Base-by-base conservation (phyloP, 768 basidiomycete species). In the Pleurotus djamor region DNA sequence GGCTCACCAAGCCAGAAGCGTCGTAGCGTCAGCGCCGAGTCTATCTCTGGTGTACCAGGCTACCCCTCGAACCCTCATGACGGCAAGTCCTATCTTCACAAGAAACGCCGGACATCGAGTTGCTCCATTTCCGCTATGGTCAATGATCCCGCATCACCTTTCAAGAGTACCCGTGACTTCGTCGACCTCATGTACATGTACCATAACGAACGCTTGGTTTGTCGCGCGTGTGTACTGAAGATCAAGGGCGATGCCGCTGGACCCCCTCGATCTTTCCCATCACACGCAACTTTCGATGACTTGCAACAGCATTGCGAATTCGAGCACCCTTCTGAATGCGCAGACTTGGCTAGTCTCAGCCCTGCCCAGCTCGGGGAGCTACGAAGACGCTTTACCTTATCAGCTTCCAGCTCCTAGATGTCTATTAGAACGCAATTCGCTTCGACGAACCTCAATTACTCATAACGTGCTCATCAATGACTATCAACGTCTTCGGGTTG, bases 111-210 rank as follows among this genome's bases (percentile, higher is more conserved):
- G 10, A 54, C 14, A 14, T 56, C 54, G 38, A 34, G 17, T n/a
- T 64, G 62, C 3, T 32, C 34, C 48, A 59, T 59, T 47, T 55
- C 65, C n/a, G 16, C 54, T 9, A 17, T 58, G 4, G 48, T 13
- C 16, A 21, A 33, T 28, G 33, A 12, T 32, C 13, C 59, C 59
- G 36, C 17, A 9, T 36, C 37, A 16, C 21, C 37, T 44, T 6
- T 36, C 52, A 50, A 45, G 6, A 21, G 41, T 3, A 48, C 41
- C 14, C 52, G 37, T 21, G 4, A 50, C 36, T 72, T 74, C 55
- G 68, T 76, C 17, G 76, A 78, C 60, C 63, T 78, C 44, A 76
- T 78, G 74, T 78, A 74, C 57, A 52, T 70, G 32, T 66, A 68
- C 5, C 48, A 51, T 33, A 66, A 72, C 33, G 72, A 67, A 13